Base-by-base conservation (phyloP, 169 alveolate species). In the Cytauxzoon felis region DNA sequence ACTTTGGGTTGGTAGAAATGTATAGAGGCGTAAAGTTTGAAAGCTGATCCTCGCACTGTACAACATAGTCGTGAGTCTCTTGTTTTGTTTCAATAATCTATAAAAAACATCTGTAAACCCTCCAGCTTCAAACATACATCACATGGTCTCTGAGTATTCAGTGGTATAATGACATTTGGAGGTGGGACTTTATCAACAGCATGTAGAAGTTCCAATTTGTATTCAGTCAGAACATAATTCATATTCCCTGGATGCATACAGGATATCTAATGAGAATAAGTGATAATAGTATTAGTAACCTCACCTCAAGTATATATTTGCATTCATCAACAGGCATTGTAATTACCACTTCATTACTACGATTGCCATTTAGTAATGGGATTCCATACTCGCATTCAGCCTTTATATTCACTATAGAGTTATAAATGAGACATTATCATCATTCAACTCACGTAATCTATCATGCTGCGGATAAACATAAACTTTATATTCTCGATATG, bases 311-410 rank as follows among this genome's bases (percentile, higher is more conserved):
- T n/a, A n/a, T n/a, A n/a, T n/a, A n/a, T n/a, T n/a, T n/a, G n/a
- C n/a, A n/a, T n/a, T 59, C 32, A 21, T 16, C 34, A 3, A 43
- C 30, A 19, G 16, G 6, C 40, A 43, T 40, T 59, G 65, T 16
- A 59, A 59, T 33, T 24, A 34, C 21, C 5, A 19, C 42, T 59
- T 59, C 56, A 21, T 19, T 59, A 24, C 45, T 42, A 5, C 11
- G 13, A 21, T 2, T 59, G 6, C 52, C 27, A 27, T 45, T 43
- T 38, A 53, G 9, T 19, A 49, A 18, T 4, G 78, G 63, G 11
- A 36, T 16, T 2, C 79, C 84, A 26, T 63, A 40, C 6, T 45
- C 32, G 56, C 84, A 73, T 34, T 73, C 71, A 8, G 71, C 78
- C 1, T 53, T 51, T 38, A 73, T 5, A 33, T 21, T 53, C 8